Evolutionary conservation across 805 yeast species (phyloP), one percentile per base, ranked within the genome.

Genomic region (Candida morakotiae): DNA sequence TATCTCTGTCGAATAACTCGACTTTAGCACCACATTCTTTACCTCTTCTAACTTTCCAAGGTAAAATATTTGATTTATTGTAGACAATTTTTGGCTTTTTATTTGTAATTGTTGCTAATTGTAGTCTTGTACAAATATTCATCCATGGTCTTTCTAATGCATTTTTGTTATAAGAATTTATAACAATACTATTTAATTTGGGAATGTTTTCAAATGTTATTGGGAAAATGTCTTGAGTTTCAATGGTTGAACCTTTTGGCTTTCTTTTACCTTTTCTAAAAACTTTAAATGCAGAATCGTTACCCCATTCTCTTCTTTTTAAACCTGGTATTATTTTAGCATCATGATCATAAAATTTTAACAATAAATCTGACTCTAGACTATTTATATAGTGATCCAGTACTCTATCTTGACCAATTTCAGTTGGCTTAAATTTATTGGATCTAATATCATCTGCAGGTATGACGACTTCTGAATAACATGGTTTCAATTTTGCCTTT

Each of bases 41-140:
- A 27, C 96, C 96, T 34, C 80, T 80, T 60, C 97, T 79, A 38
- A 89, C 73, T 48, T 81, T 80, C 96, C 96, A 89, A 31, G 77
- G 74, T 37, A 89, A 83, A 23, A 87, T 85, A 61, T 87, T 87
- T 8, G 86, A 73, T 53, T 77, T 83, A 28, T 94, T 83, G 55
- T 69, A 84, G 13, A 87, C 67, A 17, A 83, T 74, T 43, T 70
- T 66, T 26, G 97, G 88, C 58, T 87, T 86, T 43, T 73, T 79
- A 43, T 95, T 95, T n/a, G 98, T 91, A 52, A 93, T 84, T 59
- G 91, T 98, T 51, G 93, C 94, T 40, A 93, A 56, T 62, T 85
- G 91, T 42, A 87, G 71, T 35, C 78, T 69, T 9, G 95, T 87
- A 23, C 88, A 74, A 39, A 88, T 75, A 21, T 87, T 86, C 43